A percentile compares a stretch with the other conserved stretches of the same genome.
Evolutionary conservation across 495 filamentous ascomycete genomes (phyloP).

Genomic region (Podospora pseudocomata): DNA sequence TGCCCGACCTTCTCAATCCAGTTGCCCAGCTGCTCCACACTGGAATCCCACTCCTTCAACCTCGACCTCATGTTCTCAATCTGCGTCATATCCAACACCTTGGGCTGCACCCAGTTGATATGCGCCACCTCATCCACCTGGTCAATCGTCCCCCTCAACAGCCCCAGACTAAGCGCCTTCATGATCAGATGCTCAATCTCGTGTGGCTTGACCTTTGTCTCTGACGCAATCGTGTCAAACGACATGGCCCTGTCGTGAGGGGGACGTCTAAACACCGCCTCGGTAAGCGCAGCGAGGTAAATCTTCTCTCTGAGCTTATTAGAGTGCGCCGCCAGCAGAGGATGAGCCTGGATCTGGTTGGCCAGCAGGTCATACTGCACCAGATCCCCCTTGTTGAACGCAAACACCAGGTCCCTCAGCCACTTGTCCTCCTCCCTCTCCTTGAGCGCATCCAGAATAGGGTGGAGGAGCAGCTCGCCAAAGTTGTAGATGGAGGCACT

Average conservation of each 20-base stretch:
- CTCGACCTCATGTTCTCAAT: slow-evolving; percentile 89
- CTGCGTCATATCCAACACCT: slow-evolving; percentile 92
- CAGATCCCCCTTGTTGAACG: slow-evolving; percentile 95
- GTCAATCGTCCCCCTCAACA: slow-evolving; percentile 90
- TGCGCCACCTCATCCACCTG: slow-evolving; percentile 90
- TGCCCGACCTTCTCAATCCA: slow-evolving; percentile 89
- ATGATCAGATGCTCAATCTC: slow-evolving; percentile 98
- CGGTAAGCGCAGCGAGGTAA: slow-evolving; percentile 88
- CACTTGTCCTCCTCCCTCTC: slow-evolving; percentile 60
- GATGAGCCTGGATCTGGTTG: slow-evolving; percentile 69
- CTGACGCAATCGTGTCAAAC: slow-evolving; percentile 78
- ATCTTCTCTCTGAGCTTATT: slow-evolving; percentile 95
- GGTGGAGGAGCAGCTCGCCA: slow-evolving; percentile 95
- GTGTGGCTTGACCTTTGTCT: slow-evolving; percentile 85
- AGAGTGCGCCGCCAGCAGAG: slow-evolving; percentile 73
- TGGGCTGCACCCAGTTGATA: slow-evolving; percentile 98
- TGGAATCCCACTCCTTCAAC: slow-evolving; percentile 89
- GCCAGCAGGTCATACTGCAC: slow-evolving; percentile 77
- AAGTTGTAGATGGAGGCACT: slow-evolving; percentile 98
- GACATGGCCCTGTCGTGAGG: slow-evolving; percentile 93
- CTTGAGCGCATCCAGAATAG: slow-evolving; percentile 80
- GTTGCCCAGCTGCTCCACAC: slow-evolving; percentile 89
- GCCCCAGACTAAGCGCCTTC: slow-evolving; percentile 91
- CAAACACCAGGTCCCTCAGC: slow-evolving; percentile 91
- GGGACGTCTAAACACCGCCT: slow-evolving; percentile 92